Conservation (phyloP, 1,139 yeast species). For the Pichia sp. region DNA sequence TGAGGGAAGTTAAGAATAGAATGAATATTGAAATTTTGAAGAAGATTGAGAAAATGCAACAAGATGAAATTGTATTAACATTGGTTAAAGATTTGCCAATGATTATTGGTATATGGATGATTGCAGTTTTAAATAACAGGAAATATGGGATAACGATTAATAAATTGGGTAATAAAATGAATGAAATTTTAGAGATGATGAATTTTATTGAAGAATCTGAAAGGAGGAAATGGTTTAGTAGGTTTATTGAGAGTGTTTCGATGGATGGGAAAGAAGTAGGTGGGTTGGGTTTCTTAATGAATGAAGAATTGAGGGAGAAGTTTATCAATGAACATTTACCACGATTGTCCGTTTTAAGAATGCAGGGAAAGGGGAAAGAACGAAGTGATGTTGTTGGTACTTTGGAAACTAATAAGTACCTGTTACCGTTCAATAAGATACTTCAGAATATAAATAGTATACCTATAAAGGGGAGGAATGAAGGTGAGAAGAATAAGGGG, state of each 20-base stretch:
- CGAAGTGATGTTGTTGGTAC: too few species aligned
- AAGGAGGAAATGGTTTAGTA: slow-evolving; percentile 58
- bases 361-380: too few species aligned
- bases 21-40: slow-evolving; percentile 32
- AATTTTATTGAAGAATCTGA: slow-evolving; percentile 51
- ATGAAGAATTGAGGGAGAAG: slow-evolving; percentile 14
- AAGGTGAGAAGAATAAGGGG: too few species aligned
- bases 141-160: slow-evolving; percentile 59
- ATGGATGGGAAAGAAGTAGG: slow-evolving; percentile 37
- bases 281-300: slow-evolving; percentile 18
- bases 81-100: slow-evolving; percentile 70
- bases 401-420: slow-evolving; percentile 14
- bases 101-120: slow-evolving; percentile 66
- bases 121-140: slow-evolving; percentile 62
- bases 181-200: slow-evolving; percentile 53
- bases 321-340: slow-evolving; percentile 4
- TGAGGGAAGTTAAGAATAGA: slow-evolving; percentile 20
- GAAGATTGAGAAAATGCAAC: slow-evolving; percentile 34
- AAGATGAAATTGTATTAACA: slow-evolving; percentile 40
- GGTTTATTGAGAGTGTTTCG: slow-evolving; percentile 38
- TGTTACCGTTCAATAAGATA: slow-evolving; percentile 25
- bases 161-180: slow-evolving; percentile 42
- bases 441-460: slow-evolving; percentile 26
- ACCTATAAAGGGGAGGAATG: slow-evolving; percentile 9
- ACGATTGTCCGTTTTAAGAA: too few species aligned